Conservation (phyloP, 2,329 filamentous ascomycete species). For the Alternaria incomplexa region DNA sequence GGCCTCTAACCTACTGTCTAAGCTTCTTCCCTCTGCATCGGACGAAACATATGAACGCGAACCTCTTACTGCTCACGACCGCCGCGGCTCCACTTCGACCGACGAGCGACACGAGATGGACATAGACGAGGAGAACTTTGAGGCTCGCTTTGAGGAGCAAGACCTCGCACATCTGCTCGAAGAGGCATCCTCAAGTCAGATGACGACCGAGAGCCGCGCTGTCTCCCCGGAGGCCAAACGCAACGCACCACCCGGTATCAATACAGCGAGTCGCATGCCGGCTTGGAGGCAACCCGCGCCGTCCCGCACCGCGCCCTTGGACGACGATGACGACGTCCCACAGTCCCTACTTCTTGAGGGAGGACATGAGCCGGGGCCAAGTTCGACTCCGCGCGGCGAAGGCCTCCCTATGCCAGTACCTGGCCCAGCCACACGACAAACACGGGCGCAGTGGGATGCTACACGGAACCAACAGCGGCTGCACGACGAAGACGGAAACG, state of each 20-base stretch:
- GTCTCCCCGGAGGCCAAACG: constrained; percentile 44
- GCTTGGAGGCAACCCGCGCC: constrained; percentile 46
- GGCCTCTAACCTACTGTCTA: constrained; percentile 61
- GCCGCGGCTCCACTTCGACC: constrained; percentile 34
- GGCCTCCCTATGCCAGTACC: constrained; percentile 51
- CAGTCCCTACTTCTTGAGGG: constrained; percentile 67
- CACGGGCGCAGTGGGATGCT: constrained; percentile 59
- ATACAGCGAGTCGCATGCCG: constrained; percentile 38
- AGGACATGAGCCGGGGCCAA: constrained; percentile 43
- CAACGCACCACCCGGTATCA: constrained; percentile 36
- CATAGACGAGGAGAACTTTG: constrained; percentile 58
- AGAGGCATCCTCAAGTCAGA: constrained; percentile 57
- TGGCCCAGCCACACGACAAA: constrained; percentile 51
- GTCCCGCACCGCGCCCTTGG: constrained; percentile 33
- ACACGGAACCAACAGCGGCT: constrained; percentile 55
- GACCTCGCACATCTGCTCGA: constrained; percentile 64
- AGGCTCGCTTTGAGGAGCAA: constrained; percentile 60
- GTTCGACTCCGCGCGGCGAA: constrained; percentile 26
- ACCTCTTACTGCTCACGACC: constrained; percentile 21
- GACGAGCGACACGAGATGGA: constrained; percentile 56
- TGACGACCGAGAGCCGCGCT: constrained; percentile 51
- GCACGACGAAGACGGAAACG: constrained; percentile 39
- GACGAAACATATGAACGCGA: constrained; percentile 57
- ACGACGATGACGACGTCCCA: constrained; percentile 63
- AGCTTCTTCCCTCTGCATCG: constrained; percentile 57